A percentile compares a stretch with the other conserved stretches of the same genome.
Evolutionary conservation across 1,284 basidiomycete species (phyloP).

Genomic region (Cryptococcus hybrid): DNA sequence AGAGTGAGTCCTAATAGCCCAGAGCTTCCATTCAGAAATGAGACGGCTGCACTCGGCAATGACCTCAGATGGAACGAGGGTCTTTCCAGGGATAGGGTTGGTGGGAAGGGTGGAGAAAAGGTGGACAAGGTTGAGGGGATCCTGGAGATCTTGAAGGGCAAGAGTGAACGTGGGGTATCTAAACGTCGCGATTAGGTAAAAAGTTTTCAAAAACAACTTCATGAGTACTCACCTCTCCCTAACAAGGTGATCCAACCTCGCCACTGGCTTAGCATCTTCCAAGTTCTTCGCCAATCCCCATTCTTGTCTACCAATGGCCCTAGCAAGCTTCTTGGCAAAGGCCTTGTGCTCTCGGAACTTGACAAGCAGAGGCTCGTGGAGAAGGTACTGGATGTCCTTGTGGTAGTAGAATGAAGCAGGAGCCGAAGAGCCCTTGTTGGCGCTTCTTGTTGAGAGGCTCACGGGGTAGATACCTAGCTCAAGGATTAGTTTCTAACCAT

Average conservation of each 20-base stretch:
- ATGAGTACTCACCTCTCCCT: constrained; percentile 74
- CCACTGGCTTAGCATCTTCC: constrained; percentile 86
- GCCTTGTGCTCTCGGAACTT: constrained; percentile 97
- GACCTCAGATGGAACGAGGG: constrained; percentile 74
- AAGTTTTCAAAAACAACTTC: neutral
- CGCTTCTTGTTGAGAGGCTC: constrained; percentile 92
- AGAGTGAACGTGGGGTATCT: constrained; percentile 98
- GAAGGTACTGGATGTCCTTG: constrained; percentile 97
- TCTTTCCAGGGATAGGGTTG: constrained; percentile 58
- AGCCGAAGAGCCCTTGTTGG: constrained; percentile 96
- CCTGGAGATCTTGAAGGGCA: constrained; percentile 93
- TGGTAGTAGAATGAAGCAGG: constrained; percentile 98
- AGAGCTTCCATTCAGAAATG: constrained; percentile 78
- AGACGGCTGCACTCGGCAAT: constrained; percentile 89
- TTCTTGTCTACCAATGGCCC: constrained; percentile 89
- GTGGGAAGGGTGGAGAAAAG: constrained; percentile 89
- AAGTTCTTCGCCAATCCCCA: constrained; percentile 94
- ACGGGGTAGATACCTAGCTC: constrained; percentile 76
- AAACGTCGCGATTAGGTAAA: neutral
- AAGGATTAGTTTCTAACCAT: constrained; percentile 49
- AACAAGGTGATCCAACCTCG: constrained; percentile 91
- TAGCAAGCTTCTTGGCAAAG: constrained; percentile 95
- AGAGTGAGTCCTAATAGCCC: constrained; percentile 83
- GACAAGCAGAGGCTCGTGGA: constrained; percentile 94
- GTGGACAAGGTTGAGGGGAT: constrained; percentile 92